Evolutionary conservation across 495 filamentous ascomycete genomes (phyloP), one percentile per base, ranked within the genome.

Genomic region (Talaromyces liani): DNA sequence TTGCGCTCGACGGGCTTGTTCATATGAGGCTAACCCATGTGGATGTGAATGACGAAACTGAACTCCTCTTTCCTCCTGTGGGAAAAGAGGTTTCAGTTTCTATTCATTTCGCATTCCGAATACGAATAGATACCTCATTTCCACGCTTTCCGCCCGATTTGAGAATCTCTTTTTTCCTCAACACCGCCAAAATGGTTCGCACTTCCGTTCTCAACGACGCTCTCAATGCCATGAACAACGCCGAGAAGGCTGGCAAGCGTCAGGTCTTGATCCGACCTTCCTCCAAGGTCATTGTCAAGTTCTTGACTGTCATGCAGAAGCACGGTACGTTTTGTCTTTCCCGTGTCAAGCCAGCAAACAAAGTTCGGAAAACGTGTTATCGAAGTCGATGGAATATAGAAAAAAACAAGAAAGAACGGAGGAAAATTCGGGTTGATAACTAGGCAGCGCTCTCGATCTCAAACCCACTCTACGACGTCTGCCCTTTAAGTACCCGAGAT

Each of bases 401-500:
- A 41, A 25, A 62, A 62, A 58, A 60, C 58, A 36, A 39, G 20
- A 64, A 61, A 60, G 22, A 27, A 27, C 27, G 27, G 12, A 56
- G 60, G 33, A 63, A 61, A 67, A 63, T 78, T 92, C 94, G 93
- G 92, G 88, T 85, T 97, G 91, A 98, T 97, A 98, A 98, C 94
- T 98, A 95, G 93, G 90, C 88, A 85, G 88, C 83, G 85, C 85
- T 92, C 87, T 89, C 87, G 83, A 84, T 73, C 69, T 72, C 69
- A 70, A 65, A 65, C 69, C 64, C 57, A 65, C 79, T 73, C 85
- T 76, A 96, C 91, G 89, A 87, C 86, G 85, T 85, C 85, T 89
- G 93, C 89, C 92, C 88, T 97, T 97, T 97, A 98, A 97, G 88
- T 94, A 82, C 83, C 91, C 93, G 94, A 91, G 86, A 98, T 77